Percentiles rank a stretch among this genome's conserved stretches.
Evolutionary conservation across 129 eudicot genomes (phyloP).

Genomic region (Flaveria linearis): DNA sequence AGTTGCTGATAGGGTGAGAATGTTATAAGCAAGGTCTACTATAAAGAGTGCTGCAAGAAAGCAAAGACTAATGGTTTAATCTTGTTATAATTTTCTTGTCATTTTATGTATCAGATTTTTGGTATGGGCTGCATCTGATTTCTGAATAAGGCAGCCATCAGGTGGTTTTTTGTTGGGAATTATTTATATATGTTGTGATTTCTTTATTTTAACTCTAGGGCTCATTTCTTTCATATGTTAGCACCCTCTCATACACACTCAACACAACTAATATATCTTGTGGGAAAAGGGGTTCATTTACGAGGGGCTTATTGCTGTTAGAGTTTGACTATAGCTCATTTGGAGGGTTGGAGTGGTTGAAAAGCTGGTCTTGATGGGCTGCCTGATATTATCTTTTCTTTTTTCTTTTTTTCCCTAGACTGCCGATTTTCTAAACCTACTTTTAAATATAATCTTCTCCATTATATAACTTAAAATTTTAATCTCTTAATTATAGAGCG

Average conservation of each 20-base stretch:
- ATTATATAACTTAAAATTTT: too few relatives aligned
- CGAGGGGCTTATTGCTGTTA: neutral
- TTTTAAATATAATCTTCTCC: too few relatives aligned
- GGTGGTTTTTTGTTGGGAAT: slow-evolving; percentile 35
- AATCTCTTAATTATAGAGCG: too few relatives aligned
- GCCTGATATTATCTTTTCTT: too few relatives aligned
- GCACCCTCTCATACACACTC: too few relatives aligned
- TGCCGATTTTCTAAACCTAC: too few relatives aligned
- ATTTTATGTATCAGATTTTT: slow-evolving; percentile 31
- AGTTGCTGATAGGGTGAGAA: slow-evolving; percentile 65
- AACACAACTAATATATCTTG: neutral
- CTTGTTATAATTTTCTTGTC: slow-evolving; percentile 23
- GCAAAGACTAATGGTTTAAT: slow-evolving; percentile 19
- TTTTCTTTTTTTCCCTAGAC: too few relatives aligned
- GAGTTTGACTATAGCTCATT: slow-evolving; percentile 4
- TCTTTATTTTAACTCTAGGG: neutral
- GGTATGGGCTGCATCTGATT: slow-evolving; percentile 29
- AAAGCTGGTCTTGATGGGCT: slow-evolving; percentile 1
- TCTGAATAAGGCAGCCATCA: slow-evolving; percentile 44
- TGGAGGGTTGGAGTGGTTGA: neutral
- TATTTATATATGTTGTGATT: slow-evolving; percentile 29
- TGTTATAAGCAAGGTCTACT: neutral
- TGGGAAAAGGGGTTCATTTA: neutral
- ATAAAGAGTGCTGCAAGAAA: slow-evolving; percentile 20
- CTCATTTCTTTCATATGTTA: neutral